Evolutionary conservation across 2,329 filamentous ascomycete species (phyloP), one percentile per base, ranked within the genome.

Genomic region (Trichothecium sympodiale): DNA sequence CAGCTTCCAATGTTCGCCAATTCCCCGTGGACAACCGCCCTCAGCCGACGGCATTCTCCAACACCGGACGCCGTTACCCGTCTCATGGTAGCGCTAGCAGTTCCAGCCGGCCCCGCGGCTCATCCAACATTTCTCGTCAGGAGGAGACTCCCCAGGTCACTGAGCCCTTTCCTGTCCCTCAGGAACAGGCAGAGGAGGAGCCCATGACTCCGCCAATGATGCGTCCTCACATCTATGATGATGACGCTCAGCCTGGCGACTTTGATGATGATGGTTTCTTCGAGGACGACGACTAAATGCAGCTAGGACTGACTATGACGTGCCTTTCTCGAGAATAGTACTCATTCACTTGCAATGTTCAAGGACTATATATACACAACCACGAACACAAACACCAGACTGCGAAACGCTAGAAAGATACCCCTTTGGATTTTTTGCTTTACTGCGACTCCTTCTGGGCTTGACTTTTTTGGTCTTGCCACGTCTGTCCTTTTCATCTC

Each of bases 1-100:
- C 88, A 4, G 77, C 81, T 20, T 87, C 83, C 4, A 75, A 77
- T 37, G 56, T 81, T 33, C 79, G 83, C 30, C 76, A 76, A 44
- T 74, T 70, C 3, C 71, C 76, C 0, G 48, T 50, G 17, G 55
- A 58, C 26, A 51, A 43, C 37, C 53, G 55, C 38, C 48, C 56
- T 16, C 74, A 78, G 43, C 71, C 75, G 4, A 77, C 74, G 0
- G 74, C 76, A 2, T 80, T 80, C 46, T 61, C 66, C 10, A 72
- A 59, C 42, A 79, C 74, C 1, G 74, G 74, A 15, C 69, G 74
- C 20, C 66, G 75, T 16, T 72, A 69, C 46, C 69, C 71, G 6
- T 59, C 65, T 10, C 67, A 71, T 35, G 51, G 49, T 35, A 49
- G 45, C 35, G 56, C 57, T 4, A 55, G 43, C 27, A 48, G 49